Base-by-base conservation (phyloP, 441 rosid genomes). In the Manihot esculenta region DNA sequence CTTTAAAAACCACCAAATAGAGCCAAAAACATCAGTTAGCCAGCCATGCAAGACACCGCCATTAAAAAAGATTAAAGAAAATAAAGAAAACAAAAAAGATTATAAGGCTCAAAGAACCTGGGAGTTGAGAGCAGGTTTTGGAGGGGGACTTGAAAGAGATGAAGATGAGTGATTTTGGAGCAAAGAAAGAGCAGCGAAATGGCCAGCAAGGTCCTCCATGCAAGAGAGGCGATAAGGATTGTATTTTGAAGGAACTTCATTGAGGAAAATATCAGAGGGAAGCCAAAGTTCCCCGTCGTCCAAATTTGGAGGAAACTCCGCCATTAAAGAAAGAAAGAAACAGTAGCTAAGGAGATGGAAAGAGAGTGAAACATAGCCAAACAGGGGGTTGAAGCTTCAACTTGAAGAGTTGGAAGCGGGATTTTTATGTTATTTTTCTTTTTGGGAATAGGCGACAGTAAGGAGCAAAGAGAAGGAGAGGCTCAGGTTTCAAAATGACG, bases 231-330 rank as follows among this genome's bases (percentile, higher is more conserved):
- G 33, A 50, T 3, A 69, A 11, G 78, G 69, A 17, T 18, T 56
- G 63, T 33, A 33, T 41, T 27, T 62, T 51, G 79, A 62, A 18
- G 74, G 53, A 30, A 54, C 68, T 18, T 78, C 79, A 53, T 58
- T 64, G 4, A 58, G 4, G 62, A 80, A 74, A 59, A 76, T 64
- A 68, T 78, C 80, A 58, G 78, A 49, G 3, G 85, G 81, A n/a
- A 84, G 76, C 73, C 74, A 78, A 0, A 42, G 68, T 35, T 79
- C 82, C 15, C 82, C 85, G 13, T 81, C 78, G 5, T 79, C 85
- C 63, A 84, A 75, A 68, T 76, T 78, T n/a, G 68, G 74, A 50
- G 81, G 79, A 67, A 79, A 69, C 69, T 71, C 68, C 48, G 83
- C 83, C 83, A 80, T 80, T 59, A 26, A 58, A 20, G 13, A 3